These are phyloP conservation scores for Thermothielavioides terrestris DNA, from an alignment of 495 filamentous ascomycete genomes.

Conservation along the genomic window DNA sequence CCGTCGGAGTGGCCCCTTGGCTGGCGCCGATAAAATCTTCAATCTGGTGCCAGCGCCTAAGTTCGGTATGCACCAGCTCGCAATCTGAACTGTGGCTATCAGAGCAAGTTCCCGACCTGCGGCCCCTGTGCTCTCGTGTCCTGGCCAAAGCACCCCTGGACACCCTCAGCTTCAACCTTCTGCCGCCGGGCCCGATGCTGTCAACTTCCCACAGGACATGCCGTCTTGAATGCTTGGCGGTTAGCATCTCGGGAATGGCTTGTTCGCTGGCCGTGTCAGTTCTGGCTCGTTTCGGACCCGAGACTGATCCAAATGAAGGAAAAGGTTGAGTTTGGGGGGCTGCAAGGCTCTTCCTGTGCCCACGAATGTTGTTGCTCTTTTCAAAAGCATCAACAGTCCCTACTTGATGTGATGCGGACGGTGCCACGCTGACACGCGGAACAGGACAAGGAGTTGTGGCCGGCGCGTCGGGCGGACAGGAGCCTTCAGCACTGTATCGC, in stretches of 20 bases:
- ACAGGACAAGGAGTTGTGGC: not conserved
- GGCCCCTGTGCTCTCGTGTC: not conserved
- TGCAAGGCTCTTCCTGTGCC: conserved; percentile 7
- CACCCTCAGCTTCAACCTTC: conserved; percentile 17
- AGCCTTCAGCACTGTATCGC: not conserved
- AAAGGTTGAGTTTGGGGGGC: conserved; percentile 4
- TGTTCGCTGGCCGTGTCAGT: too few species aligned
- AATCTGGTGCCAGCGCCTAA: too few species aligned
- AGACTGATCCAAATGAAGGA: not conserved
- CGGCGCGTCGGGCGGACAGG: not conserved
- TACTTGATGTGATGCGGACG: not conserved
- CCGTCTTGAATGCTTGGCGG: too few species aligned
- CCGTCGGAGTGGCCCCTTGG: not conserved
- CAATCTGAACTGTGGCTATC: not conserved
- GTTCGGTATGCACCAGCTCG: not conserved
- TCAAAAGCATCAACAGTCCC: not conserved
- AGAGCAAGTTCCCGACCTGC: not conserved
- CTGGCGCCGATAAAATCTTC: too few species aligned
- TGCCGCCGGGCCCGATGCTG: not conserved
- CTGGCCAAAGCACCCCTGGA: conserved; percentile 20
- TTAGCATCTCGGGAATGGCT: too few species aligned
- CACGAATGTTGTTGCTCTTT: not conserved
- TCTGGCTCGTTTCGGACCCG: not conserved
- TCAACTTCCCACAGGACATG: not conserved
- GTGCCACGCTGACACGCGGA: not conserved